phyloP scores from a whole-genome alignment of 768 basidiomycete species.

The Suillus hirtellus region DNA sequence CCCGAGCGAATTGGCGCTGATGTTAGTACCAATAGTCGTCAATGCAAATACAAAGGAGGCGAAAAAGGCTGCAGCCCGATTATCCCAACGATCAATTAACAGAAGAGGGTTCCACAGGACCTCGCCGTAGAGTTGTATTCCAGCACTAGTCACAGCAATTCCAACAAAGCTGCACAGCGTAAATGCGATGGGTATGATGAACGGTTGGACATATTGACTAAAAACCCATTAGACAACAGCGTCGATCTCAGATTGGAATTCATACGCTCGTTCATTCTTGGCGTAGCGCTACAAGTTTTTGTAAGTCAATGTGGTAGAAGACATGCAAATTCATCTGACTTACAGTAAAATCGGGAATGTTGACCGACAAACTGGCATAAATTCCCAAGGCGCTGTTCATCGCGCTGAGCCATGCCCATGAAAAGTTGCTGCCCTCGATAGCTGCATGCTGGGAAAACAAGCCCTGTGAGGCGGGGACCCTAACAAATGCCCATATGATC shows the following conservation, averaged over 20 bases:
- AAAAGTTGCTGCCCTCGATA: constrained; percentile 54
- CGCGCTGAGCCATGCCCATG: constrained; percentile 77
- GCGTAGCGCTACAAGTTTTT: constrained; percentile 61
- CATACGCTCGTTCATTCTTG: constrained; percentile 62
- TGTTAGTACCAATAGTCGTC: constrained; percentile 70
- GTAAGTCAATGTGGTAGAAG: constrained; percentile 7
- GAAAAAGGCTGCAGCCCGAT: constrained; percentile 85
- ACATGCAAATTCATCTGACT: constrained; percentile 8
- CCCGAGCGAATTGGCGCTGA: constrained; percentile 74
- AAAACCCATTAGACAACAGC: constrained; percentile 9
- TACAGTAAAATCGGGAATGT: constrained; percentile 84
- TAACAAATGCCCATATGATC: constrained; percentile 76
- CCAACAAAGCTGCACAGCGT: constrained; percentile 77
- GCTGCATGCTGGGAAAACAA: constrained; percentile 54
- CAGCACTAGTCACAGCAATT: constrained; percentile 78
- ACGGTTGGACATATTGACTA: constrained; percentile 72
- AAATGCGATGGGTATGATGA: constrained; percentile 80
- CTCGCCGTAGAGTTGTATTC: constrained; percentile 66
- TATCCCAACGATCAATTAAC: constrained; percentile 81
- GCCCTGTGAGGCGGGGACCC: constrained; percentile 60
- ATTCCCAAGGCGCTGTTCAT: constrained; percentile 77
- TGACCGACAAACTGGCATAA: constrained; percentile 72
- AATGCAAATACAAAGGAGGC: constrained; percentile 70
- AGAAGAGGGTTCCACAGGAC: constrained; percentile 74
- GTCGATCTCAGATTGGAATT: neutral